A percentile compares a stretch with the other conserved stretches of the same genome.
These are phyloP conservation scores for Chenopodium formosanum DNA, from an alignment of 148 eudicot genomes.

Conservation along the genomic window DNA sequence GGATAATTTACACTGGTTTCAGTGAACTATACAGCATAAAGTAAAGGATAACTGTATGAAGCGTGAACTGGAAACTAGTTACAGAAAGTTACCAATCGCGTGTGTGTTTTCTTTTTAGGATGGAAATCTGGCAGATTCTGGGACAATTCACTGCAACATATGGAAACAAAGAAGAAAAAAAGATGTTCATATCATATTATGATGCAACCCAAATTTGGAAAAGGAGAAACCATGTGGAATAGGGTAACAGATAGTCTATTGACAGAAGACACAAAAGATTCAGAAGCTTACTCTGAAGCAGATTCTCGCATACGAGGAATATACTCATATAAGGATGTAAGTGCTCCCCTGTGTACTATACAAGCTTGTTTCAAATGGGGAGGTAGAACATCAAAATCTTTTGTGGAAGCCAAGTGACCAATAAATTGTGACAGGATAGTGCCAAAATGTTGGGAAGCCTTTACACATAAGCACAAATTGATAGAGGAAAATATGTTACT, in stretches of 20 bases:
- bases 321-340: slow-evolving; percentile 75
- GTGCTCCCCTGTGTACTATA: slow-evolving; percentile 74
- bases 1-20: too few species aligned
- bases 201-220: background rate
- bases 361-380: slow-evolving; percentile 74
- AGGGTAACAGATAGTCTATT: background rate
- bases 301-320: slow-evolving; percentile 86
- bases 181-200: background rate
- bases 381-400: slow-evolving; percentile 54
- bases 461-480: slow-evolving; percentile 13
- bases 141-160: slow-evolving; percentile 55
- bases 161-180: background rate
- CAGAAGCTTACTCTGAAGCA: slow-evolving; percentile 62
- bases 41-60: background rate
- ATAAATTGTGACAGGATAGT: slow-evolving; percentile 77
- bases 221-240: background rate
- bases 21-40: too few species aligned
- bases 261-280: slow-evolving; percentile 1
- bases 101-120: slow-evolving; percentile 56
- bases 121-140: slow-evolving; percentile 38
- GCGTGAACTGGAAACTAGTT: background rate
- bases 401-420: slow-evolving; percentile 62
- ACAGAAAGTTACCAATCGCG: slow-evolving; percentile 46
- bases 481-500: slow-evolving; percentile 8
- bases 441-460: slow-evolving; percentile 99